These are phyloP conservation scores for Zygotorulaspora danielsina DNA, from an alignment of 805 yeast species.

Conservation along the genomic window DNA sequence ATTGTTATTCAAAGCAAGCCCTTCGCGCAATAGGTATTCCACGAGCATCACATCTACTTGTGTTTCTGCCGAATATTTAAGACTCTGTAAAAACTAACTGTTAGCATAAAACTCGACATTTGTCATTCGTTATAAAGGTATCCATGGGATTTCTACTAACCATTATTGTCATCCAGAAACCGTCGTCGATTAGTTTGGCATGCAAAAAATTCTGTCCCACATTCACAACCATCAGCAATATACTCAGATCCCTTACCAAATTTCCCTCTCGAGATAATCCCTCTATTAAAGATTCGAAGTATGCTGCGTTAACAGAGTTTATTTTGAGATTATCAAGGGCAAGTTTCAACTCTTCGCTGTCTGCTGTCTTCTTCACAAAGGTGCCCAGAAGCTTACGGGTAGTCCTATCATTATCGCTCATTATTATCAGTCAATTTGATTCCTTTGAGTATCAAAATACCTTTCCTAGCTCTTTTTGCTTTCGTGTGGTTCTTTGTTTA, in stretches of 20 bases:
- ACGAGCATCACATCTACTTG: conserved; percentile 11
- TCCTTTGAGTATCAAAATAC: too few relatives aligned
- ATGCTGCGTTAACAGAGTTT: conserved; percentile 4
- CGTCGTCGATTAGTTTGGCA: conserved; percentile 8
- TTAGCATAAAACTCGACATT: too few relatives aligned
- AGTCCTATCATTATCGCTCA: conserved; percentile 3
- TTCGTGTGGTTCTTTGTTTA: neutral
- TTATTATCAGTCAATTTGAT: too few relatives aligned
- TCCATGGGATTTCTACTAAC: conserved; percentile 15
- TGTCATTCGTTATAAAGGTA: too few relatives aligned
- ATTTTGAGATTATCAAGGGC: conserved; percentile 2
- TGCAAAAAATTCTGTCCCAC: conserved; percentile 7
- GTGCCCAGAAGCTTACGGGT: conserved; percentile 3
- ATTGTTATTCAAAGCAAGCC: conserved; percentile 10
- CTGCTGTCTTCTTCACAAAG: conserved; percentile 1
- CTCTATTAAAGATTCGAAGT: conserved; percentile 5
- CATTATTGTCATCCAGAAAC: conserved; percentile 12
- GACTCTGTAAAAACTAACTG: conserved; percentile 7
- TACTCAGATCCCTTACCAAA: conserved; percentile 1
- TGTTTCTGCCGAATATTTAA: conserved; percentile 12
- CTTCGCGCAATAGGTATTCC: conserved; percentile 13
- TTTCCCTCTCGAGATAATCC: neutral
- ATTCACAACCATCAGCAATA: conserved; percentile 5
- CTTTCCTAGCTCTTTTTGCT: too few relatives aligned
- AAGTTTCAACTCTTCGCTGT: neutral